Percentiles rank a stretch among this genome's conserved stretches.
These are phyloP conservation scores for Leccinum disarticulatum DNA, from an alignment of 768 basidiomycete species.

Conservation along the genomic window DNA sequence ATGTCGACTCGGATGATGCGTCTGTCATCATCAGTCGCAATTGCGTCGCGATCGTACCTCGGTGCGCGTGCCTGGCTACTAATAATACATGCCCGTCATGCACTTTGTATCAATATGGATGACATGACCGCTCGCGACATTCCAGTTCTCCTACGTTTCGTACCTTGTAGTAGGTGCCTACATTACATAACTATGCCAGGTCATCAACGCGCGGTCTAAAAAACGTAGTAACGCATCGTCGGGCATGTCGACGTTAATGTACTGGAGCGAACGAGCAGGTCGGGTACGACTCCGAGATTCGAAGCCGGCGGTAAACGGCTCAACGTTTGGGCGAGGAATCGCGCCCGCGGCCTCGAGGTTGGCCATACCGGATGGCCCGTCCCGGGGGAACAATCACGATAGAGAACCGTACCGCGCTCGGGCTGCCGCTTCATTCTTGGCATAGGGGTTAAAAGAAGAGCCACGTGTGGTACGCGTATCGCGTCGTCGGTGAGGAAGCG, in stretches of 20 bases:
- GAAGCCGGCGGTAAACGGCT: not conserved
- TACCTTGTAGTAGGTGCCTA: not conserved
- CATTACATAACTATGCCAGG: not conserved
- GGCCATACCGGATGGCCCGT: not conserved
- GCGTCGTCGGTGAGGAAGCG: not conserved
- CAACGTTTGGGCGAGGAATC: not conserved
- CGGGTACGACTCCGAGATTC: not conserved
- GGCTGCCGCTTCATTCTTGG: not conserved
- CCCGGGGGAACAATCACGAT: not conserved
- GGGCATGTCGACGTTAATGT: not conserved
- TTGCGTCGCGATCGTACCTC: not conserved
- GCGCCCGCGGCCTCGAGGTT: not conserved
- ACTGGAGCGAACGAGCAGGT: not conserved
- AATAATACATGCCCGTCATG: not conserved
- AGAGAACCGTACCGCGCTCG: not conserved
- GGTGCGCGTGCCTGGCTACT: not conserved
- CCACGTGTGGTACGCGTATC: not conserved
- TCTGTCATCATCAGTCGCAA: not conserved
- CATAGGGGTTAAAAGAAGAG: not conserved
- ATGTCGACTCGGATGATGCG: not conserved
- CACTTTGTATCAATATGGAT: not conserved
- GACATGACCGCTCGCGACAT: not conserved
- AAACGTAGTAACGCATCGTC: not conserved
- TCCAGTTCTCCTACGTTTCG: not conserved
- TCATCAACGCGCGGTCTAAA: not conserved